Evolutionary conservation across 805 yeast genomes (phyloP).

Genomic region (Candida yuanshanica): DNA sequence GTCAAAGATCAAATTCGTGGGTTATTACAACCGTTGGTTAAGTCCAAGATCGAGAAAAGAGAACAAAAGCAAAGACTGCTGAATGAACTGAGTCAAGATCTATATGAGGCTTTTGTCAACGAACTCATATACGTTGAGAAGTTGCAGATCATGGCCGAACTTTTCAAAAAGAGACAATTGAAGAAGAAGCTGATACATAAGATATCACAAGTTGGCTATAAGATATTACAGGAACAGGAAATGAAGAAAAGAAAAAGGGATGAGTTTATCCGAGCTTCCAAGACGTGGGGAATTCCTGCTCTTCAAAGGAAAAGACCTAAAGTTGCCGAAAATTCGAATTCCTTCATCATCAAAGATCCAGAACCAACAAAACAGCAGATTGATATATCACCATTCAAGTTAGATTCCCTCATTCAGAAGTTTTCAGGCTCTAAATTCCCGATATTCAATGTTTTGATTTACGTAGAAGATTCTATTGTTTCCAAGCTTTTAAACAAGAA

Average conservation of each 20-base stretch:
- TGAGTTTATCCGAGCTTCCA: conserved; percentile 32
- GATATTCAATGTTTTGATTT: conserved; percentile 11
- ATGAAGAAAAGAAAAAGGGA: conserved; percentile 33
- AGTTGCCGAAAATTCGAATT: background rate
- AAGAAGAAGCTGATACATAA: conserved; percentile 27
- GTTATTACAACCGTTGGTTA: conserved; percentile 8
- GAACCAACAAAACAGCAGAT: conserved; percentile 9
- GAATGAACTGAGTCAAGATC: conserved; percentile 39
- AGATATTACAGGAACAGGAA: conserved; percentile 20
- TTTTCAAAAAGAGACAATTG: conserved; percentile 27
- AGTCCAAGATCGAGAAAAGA: conserved; percentile 10
- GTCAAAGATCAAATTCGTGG: conserved; percentile 19
- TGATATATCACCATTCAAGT: conserved; percentile 20
- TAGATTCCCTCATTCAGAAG: conserved; percentile 16
- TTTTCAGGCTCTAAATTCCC: background rate
- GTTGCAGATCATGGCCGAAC: conserved; percentile 42
- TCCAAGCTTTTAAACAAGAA: conserved; percentile 29
- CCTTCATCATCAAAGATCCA: conserved; percentile 3
- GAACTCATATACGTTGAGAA: conserved; percentile 45
- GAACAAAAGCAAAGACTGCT: conserved; percentile 26
- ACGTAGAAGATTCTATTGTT: conserved; percentile 23
- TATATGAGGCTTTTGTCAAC: conserved; percentile 55
- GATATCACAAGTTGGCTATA: conserved; percentile 27
- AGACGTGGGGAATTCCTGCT: conserved; percentile 30
- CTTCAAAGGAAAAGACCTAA: conserved; percentile 20